phyloP scores from a whole-genome alignment of 805 yeast species.

The Wickerhamiella parazyma region DNA sequence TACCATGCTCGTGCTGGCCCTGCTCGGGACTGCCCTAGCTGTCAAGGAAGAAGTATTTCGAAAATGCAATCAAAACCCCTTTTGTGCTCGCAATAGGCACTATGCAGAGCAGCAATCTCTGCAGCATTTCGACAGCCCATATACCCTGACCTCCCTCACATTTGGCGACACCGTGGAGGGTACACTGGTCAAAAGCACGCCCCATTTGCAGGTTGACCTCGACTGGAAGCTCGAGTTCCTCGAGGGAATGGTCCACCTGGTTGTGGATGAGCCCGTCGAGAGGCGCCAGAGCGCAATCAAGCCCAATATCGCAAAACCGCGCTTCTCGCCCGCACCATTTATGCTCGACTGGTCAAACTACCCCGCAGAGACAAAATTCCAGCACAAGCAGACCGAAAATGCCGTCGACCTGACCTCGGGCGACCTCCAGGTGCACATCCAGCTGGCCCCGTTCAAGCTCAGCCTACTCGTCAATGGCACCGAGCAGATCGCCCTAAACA shows the following conservation, averaged over 20 bases:
- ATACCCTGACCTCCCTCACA: constrained; percentile 20
- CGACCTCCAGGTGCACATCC: constrained; percentile 31
- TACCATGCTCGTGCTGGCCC: constrained; percentile 8
- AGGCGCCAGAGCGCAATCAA: constrained; percentile 9
- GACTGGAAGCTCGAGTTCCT: constrained; percentile 48
- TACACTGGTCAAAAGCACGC: constrained; percentile 17
- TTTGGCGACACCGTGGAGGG: constrained; percentile 20
- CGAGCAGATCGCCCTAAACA: constrained; percentile 49
- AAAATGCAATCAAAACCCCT: constrained; percentile 67
- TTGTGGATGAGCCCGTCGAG: constrained; percentile 48
- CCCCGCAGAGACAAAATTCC: background rate
- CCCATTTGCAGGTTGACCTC: constrained; percentile 29
- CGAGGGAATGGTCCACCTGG: constrained; percentile 48
- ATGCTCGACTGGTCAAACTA: constrained; percentile 11
- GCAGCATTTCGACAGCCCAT: constrained; percentile 32
- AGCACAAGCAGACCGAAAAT: background rate
- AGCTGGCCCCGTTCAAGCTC: constrained; percentile 38
- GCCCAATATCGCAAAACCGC: constrained; percentile 1
- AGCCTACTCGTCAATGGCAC: constrained; percentile 34
- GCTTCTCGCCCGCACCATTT: constrained; percentile 15
- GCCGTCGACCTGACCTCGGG: background rate
- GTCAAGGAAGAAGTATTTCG: constrained; percentile 39
- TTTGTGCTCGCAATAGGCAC: constrained; percentile 66
- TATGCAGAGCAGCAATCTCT: constrained; percentile 36
- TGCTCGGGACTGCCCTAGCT: constrained; percentile 12